Percentiles rank a stretch among this genome's conserved stretches.
phyloP scores from a whole-genome alignment of 177 flowering plant species.

The Vitis hybrid region DNA sequence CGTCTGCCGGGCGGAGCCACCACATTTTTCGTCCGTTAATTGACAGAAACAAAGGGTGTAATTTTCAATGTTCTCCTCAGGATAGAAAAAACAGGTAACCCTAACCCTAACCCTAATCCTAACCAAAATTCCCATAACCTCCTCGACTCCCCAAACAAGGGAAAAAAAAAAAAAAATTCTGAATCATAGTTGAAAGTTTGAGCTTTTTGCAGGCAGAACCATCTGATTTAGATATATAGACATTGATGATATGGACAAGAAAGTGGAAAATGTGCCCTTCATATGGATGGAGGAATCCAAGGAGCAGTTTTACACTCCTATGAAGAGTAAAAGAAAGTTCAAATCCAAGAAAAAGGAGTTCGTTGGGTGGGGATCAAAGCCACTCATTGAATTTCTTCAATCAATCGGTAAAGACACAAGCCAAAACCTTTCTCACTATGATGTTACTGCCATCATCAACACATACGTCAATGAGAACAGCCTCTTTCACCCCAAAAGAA shows the following conservation, averaged over 20 bases:
- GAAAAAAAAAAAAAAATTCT: too few species aligned
- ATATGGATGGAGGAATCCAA: slow-evolving; percentile 21
- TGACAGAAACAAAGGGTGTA: too few species aligned
- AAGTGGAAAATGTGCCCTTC: slow-evolving; percentile 1
- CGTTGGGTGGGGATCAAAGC: slow-evolving; percentile 78
- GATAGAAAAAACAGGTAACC: too few species aligned
- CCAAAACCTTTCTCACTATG: slow-evolving; percentile 42
- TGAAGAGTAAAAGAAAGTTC: slow-evolving; percentile 20
- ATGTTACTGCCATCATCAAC: slow-evolving; percentile 47
- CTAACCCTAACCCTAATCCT: too few species aligned
- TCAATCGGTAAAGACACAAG: slow-evolving; percentile 59
- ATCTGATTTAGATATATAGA: too few species aligned
- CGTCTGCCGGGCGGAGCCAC: too few species aligned
- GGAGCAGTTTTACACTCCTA: slow-evolving; percentile 4
- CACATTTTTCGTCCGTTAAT: too few species aligned
- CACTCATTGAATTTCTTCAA: slow-evolving; percentile 59
- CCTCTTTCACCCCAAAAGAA: slow-evolving; percentile 50
- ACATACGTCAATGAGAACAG: slow-evolving; percentile 47
- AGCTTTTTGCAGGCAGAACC: too few species aligned
- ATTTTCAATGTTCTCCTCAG: too few species aligned
- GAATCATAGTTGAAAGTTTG: too few species aligned
- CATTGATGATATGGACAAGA: neutral
- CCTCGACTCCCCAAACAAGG: too few species aligned
- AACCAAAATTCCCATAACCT: too few species aligned
- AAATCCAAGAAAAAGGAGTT: slow-evolving; percentile 50